Evolutionary conservation across 768 basidiomycete species (phyloP), one percentile per base, ranked within the genome.

Genomic region (Lentinula lateritia): DNA sequence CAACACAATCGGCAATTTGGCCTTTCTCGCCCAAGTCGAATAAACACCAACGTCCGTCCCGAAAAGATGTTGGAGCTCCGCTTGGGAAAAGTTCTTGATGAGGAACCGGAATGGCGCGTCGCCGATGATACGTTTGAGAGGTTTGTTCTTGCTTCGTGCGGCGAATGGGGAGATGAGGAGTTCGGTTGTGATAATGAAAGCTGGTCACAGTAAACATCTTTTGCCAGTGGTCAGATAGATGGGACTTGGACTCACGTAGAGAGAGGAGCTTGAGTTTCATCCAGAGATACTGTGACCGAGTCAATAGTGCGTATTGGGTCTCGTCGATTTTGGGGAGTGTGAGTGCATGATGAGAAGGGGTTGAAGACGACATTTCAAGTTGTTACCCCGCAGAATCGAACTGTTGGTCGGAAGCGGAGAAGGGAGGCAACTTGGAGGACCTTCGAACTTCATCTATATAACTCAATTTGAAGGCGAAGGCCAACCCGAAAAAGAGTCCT

Each of bases 21-120:
- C 45, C 43, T 62, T 48, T 62, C 68, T 68, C 1, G 69, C 60
- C 63, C 62, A 68, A 5, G 57, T 45, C 13, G 39, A 32, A 56
- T 74, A 74, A 6, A 66, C 66, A 0, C 54, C 45, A 1, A 57
- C 52, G 34, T 32, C 20, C 5, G 46, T 20, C 13, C 45, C 58
- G 20, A 48, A 7, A 16, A 60, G 5, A 15, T n/a, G 18, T 28
- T 60, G 58, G 2, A 60, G 18, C 46, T 50, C 36, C 6, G 46
- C 23, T 50, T 1, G 34, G 13, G 58, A 0, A 16, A 60, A 34
- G 2, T 13, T 0, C 23, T 35, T 9, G 7, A 34, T 32, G 34
- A 60, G 2, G 35, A 50, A 60, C 7, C 58, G 58, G 13, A 60
- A 34, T 8, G 57, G 5, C 3, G 20, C 23, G 32, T 60, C 58